Percentiles rank a stretch among this genome's conserved stretches.
These are phyloP conservation scores for Colletotrichum tanaceti DNA, from an alignment of 2,329 filamentous ascomycete species.

Conservation along the genomic window DNA sequence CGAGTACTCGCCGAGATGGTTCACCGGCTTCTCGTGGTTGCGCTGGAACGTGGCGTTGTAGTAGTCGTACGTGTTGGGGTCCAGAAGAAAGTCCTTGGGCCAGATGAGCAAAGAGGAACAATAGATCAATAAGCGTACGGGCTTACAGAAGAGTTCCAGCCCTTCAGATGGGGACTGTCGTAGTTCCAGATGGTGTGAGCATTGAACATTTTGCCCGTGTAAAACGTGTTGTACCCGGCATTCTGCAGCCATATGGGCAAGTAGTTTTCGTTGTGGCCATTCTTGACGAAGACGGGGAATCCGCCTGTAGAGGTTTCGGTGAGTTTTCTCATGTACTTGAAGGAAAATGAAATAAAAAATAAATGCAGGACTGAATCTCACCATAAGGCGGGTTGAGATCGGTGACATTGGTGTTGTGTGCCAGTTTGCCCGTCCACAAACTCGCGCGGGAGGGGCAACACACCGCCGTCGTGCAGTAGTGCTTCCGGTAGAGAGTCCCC, in stretches of 20 bases:
- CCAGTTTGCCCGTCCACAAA: slow-evolving; percentile 70
- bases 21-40: slow-evolving; percentile 60
- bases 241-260: slow-evolving; percentile 64
- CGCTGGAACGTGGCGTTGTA: slow-evolving; percentile 73
- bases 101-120: neutral
- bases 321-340: slow-evolving; percentile 14
- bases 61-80: slow-evolving; percentile 76
- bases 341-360: accelerated
- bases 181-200: slow-evolving; percentile 62
- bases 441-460: slow-evolving; percentile 74
- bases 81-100: slow-evolving; percentile 63
- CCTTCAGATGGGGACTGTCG: slow-evolving; percentile 61
- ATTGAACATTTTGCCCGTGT: slow-evolving; percentile 68
- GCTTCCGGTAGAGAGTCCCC: slow-evolving; percentile 68
- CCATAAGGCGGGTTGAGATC: slow-evolving; percentile 65
- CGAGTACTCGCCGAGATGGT: slow-evolving; percentile 55
- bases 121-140: too few relatives aligned
- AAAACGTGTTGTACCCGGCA: slow-evolving; percentile 64
- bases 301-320: slow-evolving; percentile 45
- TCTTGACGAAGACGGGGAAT: slow-evolving; percentile 63
- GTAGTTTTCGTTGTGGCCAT: slow-evolving; percentile 62
- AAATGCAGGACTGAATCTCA: slow-evolving; percentile 53
- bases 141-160: slow-evolving; percentile 64
- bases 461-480: slow-evolving; percentile 73
- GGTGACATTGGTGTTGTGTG: slow-evolving; percentile 75